Conservation (phyloP, 331 rosid species). For the Ulmus americana region DNA sequence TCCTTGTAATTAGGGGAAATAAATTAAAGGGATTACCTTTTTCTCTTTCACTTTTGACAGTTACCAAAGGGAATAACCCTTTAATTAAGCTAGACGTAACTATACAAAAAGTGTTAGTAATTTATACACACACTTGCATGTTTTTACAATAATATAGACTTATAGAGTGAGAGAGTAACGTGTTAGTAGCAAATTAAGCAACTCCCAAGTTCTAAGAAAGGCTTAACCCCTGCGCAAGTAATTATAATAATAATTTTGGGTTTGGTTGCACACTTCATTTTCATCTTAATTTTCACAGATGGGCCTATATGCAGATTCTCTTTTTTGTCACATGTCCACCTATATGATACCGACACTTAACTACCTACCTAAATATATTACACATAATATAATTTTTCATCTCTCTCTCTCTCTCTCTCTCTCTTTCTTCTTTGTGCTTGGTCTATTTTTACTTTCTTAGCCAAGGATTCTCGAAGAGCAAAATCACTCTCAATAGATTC, state of each 20-base stretch:
- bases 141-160: no score
- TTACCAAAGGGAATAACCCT: no score
- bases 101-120: no score
- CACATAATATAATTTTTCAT: no score
- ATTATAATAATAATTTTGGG: not conserved
- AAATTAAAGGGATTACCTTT: no score
- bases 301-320: slow-evolving; percentile 29
- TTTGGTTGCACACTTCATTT: not conserved
- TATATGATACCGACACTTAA: slow-evolving; percentile 25
- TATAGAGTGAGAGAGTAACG: not conserved
- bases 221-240: no score
- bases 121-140: no score
- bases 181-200: not conserved
- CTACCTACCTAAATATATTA: slow-evolving; percentile 15
- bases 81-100: no score
- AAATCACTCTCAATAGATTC: slow-evolving; percentile 30
- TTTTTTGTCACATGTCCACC: slow-evolving; percentile 18
- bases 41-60: no score
- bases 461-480: slow-evolving; percentile 19
- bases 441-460: slow-evolving; percentile 8
- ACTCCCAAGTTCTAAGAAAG: not conserved
- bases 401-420: not conserved
- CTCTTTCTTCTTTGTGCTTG: slow-evolving; percentile 1
- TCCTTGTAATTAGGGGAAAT: no score
- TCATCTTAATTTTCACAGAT: not conserved